A percentile compares a stretch with the other conserved stretches of the same genome.
Conservation (phyloP, 805 yeast genomes). For the Candida parachauliodes region DNA sequence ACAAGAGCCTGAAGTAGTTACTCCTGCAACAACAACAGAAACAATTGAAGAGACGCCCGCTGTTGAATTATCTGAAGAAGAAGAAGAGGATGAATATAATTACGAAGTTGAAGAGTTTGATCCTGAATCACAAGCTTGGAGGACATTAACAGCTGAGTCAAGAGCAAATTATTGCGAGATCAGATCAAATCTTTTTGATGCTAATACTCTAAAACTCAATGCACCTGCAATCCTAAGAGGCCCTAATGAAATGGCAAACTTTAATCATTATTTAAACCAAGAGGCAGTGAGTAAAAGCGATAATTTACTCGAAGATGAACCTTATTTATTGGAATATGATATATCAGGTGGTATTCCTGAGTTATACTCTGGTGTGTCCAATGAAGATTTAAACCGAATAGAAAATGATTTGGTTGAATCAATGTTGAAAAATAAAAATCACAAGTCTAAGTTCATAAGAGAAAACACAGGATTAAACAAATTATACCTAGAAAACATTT, state of each 20-base stretch:
- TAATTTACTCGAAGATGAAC: conserved; percentile 49
- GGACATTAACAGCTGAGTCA: conserved; percentile 71
- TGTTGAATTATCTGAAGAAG: conserved; percentile 19
- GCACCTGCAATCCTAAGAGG: conserved; percentile 69
- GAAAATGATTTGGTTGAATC: conserved; percentile 36
- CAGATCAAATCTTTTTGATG: conserved; percentile 63
- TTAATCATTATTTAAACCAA: conserved; percentile 42
- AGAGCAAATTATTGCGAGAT: conserved; percentile 71
- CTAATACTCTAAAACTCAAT: conserved; percentile 55
- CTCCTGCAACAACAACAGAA: conserved; percentile 12
- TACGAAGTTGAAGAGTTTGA: conserved; percentile 59
- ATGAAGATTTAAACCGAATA: conserved; percentile 34
- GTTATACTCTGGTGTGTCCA: conserved; percentile 51
- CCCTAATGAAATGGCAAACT: conserved; percentile 64
- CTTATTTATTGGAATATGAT: conserved; percentile 79
- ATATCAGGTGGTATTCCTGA: conserved; percentile 77
- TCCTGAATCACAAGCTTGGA: conserved; percentile 80
- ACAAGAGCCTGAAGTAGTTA: conserved; percentile 24
- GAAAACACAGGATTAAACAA: conserved; percentile 56
- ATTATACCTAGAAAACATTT: conserved; percentile 61
- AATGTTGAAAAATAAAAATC: conserved; percentile 23
- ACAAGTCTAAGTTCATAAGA: conserved; percentile 27
- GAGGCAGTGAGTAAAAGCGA: conserved; percentile 41
- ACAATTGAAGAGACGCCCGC: conserved; percentile 14
- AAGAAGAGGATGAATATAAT: conserved; percentile 19